Percentiles rank a stretch among this genome's conserved stretches.
Evolutionary conservation across 257 asterid genomes (phyloP).

Genomic region (Rhazya stricta): DNA sequence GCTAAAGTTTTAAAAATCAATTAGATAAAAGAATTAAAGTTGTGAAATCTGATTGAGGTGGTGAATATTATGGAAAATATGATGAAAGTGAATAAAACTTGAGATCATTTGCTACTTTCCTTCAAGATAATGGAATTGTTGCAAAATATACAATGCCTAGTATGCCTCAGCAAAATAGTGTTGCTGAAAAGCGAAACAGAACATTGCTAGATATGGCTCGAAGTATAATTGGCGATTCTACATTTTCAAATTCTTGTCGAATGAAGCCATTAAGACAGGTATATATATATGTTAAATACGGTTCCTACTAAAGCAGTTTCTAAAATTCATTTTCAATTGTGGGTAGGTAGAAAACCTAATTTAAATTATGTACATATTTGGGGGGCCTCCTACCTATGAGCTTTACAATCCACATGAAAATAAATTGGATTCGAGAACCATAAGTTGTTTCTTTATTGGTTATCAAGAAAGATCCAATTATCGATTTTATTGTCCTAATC

Average conservation of each 20-base stretch:
- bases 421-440: no score
- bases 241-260: not conserved
- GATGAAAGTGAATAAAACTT: not conserved
- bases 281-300: no score
- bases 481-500: no score
- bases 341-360: not conserved
- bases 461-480: no score
- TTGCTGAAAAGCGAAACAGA: not conserved
- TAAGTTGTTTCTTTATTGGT: no score
- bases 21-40: not conserved
- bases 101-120: not conserved
- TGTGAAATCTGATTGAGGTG: not conserved
- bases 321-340: no score
- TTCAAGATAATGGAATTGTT: not conserved
- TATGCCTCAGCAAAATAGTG: not conserved
- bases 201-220: not conserved
- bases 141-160: not conserved
- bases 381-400: no score
- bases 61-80: not conserved
- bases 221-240: not conserved
- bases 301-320: not conserved
- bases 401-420: no score
- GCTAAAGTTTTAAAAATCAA: not conserved
- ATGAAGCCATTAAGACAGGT: not conserved
- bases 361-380: no score